Evolutionary conservation across 768 basidiomycete genomes (phyloP), one percentile per base, ranked within the genome.

Genomic region (Mycena chlorophos): DNA sequence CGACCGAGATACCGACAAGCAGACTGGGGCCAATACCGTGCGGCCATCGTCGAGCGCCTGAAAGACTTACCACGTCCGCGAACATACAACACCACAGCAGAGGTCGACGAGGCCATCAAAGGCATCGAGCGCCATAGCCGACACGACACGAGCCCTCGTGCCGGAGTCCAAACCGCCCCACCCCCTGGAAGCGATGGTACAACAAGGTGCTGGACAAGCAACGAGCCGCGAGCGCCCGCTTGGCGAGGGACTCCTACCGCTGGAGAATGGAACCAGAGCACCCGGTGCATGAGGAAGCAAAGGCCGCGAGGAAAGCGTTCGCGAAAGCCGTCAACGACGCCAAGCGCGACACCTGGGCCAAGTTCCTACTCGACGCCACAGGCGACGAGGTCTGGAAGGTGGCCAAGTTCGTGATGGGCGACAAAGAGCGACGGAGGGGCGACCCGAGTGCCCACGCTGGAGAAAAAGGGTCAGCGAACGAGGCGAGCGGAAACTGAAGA

Each of bases 381-480:
- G 5, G 40, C 12, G 45, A 23, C 22, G 27, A 25, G 2, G 40
- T 73, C 0, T 72, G 69, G 69, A 65, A 40, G 0, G 65, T 68
- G 0, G 67, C 68, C 58, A 53, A 34, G 1, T 71, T 67, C 22
- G 40, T 69, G 1, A 66, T 45, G n/a, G 1, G 43, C 48, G 1
- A 63, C 62, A 42, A 49, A 43, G 34, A 48, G 53, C 1, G 72
- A 73, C 47, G 67, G 68, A 17, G 65, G 66, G 26, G 58, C 39
- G 25, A 17, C 68, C 0, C 37, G 66, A 17, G 66, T 71, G 20
- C 69, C 69, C 25, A 58, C 65, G 2, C 57, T 67, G 87, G 94
- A 67, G 77, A 98, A 10, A 97, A 98, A 66, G 89, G 91, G 27
- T n/a, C n/a, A n/a, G n/a, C n/a, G 14, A 46, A 10, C 8, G 79